These are phyloP conservation scores for Metschnikowia hibisci DNA, from an alignment of 805 yeast species.

Conservation along the genomic window DNA sequence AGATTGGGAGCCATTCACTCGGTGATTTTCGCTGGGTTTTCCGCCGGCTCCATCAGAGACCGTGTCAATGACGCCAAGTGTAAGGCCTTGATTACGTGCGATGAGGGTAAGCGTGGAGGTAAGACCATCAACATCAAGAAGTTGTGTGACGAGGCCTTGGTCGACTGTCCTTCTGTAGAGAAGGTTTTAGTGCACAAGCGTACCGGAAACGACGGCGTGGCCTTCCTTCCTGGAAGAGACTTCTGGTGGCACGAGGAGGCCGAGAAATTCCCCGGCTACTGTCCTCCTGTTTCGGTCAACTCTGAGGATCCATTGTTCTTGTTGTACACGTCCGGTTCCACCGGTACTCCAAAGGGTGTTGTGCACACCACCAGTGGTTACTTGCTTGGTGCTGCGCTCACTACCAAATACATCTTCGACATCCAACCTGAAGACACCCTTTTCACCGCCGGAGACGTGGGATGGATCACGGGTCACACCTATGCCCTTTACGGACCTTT, in stretches of 20 bases:
- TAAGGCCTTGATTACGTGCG: slow-evolving; percentile 70
- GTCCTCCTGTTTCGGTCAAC: slow-evolving; percentile 69
- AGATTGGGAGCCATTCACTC: slow-evolving; percentile 84
- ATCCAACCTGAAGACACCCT: slow-evolving; percentile 68
- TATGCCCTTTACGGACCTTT: slow-evolving; percentile 82
- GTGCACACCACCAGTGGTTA: slow-evolving; percentile 81
- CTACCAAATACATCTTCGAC: slow-evolving; percentile 75
- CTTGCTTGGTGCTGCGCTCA: slow-evolving; percentile 65
- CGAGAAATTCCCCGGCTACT: slow-evolving; percentile 60
- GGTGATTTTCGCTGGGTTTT: slow-evolving; percentile 82
- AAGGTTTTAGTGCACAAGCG: slow-evolving; percentile 71
- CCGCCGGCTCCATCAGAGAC: slow-evolving; percentile 66
- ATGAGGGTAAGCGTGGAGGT: slow-evolving; percentile 82
- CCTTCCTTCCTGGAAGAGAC: slow-evolving; percentile 56
- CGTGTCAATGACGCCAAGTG: slow-evolving; percentile 71
- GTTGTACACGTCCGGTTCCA: slow-evolving; percentile 81
- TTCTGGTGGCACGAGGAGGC: slow-evolving; percentile 74
- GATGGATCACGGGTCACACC: slow-evolving; percentile 90
- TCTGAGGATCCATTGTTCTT: slow-evolving; percentile 81
- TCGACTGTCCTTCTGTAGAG: slow-evolving; percentile 59
- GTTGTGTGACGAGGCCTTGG: slow-evolving; percentile 77
- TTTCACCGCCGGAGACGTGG: slow-evolving; percentile 87
- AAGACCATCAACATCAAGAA: slow-evolving; percentile 75
- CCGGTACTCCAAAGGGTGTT: slow-evolving; percentile 87
- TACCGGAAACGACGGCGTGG: slow-evolving; percentile 58